phyloP scores from a whole-genome alignment of 768 basidiomycete genomes.

The Roridomyces roridus region DNA sequence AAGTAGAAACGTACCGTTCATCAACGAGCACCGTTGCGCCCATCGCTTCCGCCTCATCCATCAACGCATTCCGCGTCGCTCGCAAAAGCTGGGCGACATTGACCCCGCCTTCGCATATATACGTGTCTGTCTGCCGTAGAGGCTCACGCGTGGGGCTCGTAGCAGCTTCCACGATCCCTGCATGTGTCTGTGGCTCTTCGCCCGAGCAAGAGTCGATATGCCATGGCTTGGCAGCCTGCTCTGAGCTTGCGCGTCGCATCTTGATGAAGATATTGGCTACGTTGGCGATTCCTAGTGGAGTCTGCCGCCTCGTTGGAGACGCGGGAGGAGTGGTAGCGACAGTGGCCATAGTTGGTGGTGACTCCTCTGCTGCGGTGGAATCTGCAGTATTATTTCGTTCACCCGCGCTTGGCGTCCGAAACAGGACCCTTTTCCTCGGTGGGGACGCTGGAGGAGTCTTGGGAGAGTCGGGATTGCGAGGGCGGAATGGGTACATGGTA shows the following conservation, averaged over 20 bases:
- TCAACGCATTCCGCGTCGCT: conserved; percentile 54
- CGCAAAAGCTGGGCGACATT: conserved; percentile 64
- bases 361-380: not conserved
- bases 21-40: conserved; percentile 71
- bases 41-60: conserved; percentile 53
- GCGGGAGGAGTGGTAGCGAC: not conserved
- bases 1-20: conserved; percentile 58
- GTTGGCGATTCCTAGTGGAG: conserved; percentile 39
- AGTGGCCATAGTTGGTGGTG: not conserved
- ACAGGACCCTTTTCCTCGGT: conserved; percentile 5
- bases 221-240: conserved; percentile 30
- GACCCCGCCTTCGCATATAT: conserved; percentile 67
- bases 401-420: conserved; percentile 5
- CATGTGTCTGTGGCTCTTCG: conserved; percentile 45
- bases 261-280: conserved; percentile 64
- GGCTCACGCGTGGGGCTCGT: conserved; percentile 31
- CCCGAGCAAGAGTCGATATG: conserved; percentile 45
- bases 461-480: conserved; percentile 5
- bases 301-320: not conserved
- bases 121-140: conserved; percentile 46
- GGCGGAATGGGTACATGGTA: conserved; percentile 21
- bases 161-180: conserved; percentile 33
- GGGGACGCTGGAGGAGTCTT: conserved; percentile 10
- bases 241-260: conserved; percentile 50
- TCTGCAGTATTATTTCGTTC: not conserved